Evolutionary conservation across 129 eudicot genomes (phyloP).

Genomic region (Ambrosia artemisiifolia): DNA sequence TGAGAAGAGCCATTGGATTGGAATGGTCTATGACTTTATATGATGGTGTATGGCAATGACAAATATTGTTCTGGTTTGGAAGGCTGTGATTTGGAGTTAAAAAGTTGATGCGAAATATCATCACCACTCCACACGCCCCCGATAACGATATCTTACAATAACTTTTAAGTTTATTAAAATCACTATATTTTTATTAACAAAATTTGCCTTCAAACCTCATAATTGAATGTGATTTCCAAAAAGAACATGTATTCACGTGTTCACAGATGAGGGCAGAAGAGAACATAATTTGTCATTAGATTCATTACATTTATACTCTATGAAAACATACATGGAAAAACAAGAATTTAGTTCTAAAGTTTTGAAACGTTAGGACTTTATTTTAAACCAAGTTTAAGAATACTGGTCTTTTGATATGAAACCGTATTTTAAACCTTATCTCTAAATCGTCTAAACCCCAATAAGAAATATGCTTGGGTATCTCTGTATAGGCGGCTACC

Average conservation of each 20-base stretch:
- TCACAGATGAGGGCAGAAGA: too few species aligned
- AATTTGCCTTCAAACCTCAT: too few species aligned
- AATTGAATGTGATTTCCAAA: too few species aligned
- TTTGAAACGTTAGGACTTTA: too few species aligned
- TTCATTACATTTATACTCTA: too few species aligned
- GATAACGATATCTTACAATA: neutral
- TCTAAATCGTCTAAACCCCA: neutral
- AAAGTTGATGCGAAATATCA: constrained; percentile 17
- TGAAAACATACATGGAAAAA: too few species aligned
- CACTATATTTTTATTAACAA: too few species aligned
- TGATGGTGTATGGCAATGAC: constrained; percentile 3
- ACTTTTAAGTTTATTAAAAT: too few species aligned
- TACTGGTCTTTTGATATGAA: neutral
- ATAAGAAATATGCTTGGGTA: neutral
- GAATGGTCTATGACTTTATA: neutral
- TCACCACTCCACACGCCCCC: constrained; percentile 21
- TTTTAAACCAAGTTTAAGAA: neutral
- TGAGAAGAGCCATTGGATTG: neutral
- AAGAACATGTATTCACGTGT: too few species aligned
- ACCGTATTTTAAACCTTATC: neutral
- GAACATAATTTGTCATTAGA: too few species aligned
- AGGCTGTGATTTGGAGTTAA: constrained; percentile 25
- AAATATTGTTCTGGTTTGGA: constrained; percentile 4
- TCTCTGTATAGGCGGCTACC: neutral
- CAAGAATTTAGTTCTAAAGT: too few species aligned